Base-by-base conservation (phyloP, 805 yeast species). In the Starmerella stellata region DNA sequence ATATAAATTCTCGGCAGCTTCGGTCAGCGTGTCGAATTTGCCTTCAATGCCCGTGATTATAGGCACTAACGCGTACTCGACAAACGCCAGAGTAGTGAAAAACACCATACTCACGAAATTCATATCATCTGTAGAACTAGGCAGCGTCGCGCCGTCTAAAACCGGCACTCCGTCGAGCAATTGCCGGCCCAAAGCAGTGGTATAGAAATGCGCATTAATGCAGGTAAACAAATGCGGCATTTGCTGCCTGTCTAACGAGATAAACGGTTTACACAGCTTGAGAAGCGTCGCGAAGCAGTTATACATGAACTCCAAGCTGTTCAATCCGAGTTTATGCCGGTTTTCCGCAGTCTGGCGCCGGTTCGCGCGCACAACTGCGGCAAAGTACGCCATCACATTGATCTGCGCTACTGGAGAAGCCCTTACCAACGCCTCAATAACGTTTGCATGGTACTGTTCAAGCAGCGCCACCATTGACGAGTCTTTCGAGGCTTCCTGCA, bases 261-360 rank as follows among this genome's bases (percentile, higher is more conserved):
- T 64, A 52, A 90, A 87, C 23, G 98, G 98, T 52, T 74, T 71
- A 27, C 93, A 75, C 42, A 90, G 68, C 50, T 69, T 72, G 42
- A 78, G 66, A 43, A 83, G 59, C 1, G 85, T 62, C 43, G 72
- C 53, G 1, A 83, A 64, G 15, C 82, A 65, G 57, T 87, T 87
- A 38, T 75, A 63, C 78, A 83, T 78, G 44, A 90, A 68, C 1
- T 82, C 82, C 60, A 87, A 82, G 5, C 80, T 65, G 1, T 93
- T 74, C 37, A 79, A 61, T 40, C 72, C 68, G 14, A 64, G 62
- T 11, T 71, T 68, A 49, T 77, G 74, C 2, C 85, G 77, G 54
- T 80, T 93, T 45, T 48, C 48, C 38, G 94, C 94, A 49, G 81
- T 69, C 59, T 96, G 73, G 47, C 81, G 67, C 57, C 83, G 95